These are phyloP conservation scores for Dothistroma septosporum DNA, from an alignment of 2,329 filamentous ascomycete species.

Conservation along the genomic window DNA sequence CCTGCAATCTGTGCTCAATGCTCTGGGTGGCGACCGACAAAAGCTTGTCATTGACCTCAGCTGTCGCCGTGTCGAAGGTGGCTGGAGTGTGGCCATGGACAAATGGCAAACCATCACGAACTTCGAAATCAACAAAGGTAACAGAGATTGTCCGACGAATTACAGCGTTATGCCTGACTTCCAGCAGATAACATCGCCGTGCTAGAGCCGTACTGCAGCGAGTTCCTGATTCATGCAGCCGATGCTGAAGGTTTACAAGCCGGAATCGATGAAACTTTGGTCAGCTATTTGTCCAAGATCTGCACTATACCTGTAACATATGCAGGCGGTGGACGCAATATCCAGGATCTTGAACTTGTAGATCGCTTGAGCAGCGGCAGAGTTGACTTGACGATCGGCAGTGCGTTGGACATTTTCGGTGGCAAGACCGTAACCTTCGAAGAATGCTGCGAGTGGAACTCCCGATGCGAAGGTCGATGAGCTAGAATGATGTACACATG, in stretches of 20 bases:
- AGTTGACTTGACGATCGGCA: conserved; percentile 92
- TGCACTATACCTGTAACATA: conserved; percentile 92
- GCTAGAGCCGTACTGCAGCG: conserved; percentile 87
- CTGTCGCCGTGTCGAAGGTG: conserved; percentile 70
- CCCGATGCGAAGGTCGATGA: conserved; percentile 4
- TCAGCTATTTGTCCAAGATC: conserved; percentile 73
- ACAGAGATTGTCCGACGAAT: neutral
- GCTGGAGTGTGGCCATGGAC: conserved; percentile 97
- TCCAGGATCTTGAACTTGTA: conserved; percentile 79
- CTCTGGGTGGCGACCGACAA: conserved; percentile 67
- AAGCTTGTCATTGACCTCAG: conserved; percentile 94
- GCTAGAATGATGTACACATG: neutral
- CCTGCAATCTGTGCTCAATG: conserved; percentile 67
- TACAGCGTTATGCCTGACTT: neutral
- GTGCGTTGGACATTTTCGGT: conserved; percentile 92
- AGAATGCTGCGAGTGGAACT: conserved; percentile 86
- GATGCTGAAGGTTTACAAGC: conserved; percentile 92
- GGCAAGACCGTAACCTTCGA: conserved; percentile 80
- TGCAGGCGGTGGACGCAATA: conserved; percentile 80
- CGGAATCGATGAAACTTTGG: conserved; percentile 83
- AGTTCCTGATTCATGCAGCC: conserved; percentile 95
- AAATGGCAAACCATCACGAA: conserved; percentile 98
- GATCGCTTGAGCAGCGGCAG: conserved; percentile 72
- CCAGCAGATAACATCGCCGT: conserved; percentile 67
- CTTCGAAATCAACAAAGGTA: conserved; percentile 87